Conservation (phyloP, 305 asterid species). For the Ilex paraguariensis region DNA sequence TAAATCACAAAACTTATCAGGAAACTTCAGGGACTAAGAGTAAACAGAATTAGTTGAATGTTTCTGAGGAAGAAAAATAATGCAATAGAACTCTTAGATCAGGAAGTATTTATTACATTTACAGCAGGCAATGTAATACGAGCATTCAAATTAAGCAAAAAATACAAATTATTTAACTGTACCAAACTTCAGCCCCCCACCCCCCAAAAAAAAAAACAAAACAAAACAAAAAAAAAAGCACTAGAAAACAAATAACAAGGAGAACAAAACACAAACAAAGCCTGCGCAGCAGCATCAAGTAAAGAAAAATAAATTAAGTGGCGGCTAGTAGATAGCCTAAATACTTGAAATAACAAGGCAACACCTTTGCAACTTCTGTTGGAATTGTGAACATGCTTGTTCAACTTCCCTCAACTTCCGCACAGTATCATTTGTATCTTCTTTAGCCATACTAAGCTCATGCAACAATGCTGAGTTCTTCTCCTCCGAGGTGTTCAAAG, state of each 20-base stretch:
- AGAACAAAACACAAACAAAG: too few species aligned
- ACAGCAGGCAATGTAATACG: too few species aligned
- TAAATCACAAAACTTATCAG: constrained; percentile 1
- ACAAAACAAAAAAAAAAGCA: too few species aligned
- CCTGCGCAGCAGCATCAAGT: too few species aligned
- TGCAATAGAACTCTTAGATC: not conserved
- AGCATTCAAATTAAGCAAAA: too few species aligned
- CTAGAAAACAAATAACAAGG: too few species aligned
- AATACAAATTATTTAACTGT: too few species aligned
- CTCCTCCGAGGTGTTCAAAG: constrained; percentile 52
- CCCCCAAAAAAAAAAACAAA: too few species aligned
- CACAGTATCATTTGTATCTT: constrained; percentile 53
- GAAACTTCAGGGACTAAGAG: constrained; percentile 10
- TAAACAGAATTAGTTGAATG: not conserved
- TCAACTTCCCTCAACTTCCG: constrained; percentile 73
- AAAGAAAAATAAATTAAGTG: not conserved
- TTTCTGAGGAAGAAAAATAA: not conserved
- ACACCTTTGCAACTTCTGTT: constrained; percentile 67
- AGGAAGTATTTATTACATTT: too few species aligned
- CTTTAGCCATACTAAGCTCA: constrained; percentile 66
- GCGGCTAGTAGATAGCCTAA: constrained; percentile 2
- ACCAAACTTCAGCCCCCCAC: too few species aligned
- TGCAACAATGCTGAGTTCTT: constrained; percentile 61
- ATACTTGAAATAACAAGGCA: constrained; percentile 4
- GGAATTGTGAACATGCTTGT: constrained; percentile 59